A percentile compares a stretch with the other conserved stretches of the same genome.
Conservation (phyloP, 495 filamentous ascomycete genomes). For the Annulohypoxylon maeteangense region DNA sequence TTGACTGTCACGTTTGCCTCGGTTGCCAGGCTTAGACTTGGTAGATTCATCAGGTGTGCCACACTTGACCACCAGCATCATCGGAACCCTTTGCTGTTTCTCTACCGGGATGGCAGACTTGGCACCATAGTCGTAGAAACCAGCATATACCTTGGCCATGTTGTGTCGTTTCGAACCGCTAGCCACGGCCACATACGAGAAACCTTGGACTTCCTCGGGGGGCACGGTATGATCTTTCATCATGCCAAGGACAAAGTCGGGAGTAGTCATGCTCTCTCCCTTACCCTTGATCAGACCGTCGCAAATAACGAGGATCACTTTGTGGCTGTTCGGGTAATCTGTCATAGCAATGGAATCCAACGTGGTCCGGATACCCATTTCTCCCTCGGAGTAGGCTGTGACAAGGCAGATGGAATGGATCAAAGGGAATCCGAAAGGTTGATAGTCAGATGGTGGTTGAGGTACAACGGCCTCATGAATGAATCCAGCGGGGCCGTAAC, state of each 20-base stretch:
- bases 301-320: conserved; percentile 93
- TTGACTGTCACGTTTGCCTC: conserved; percentile 98
- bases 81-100: conserved; percentile 97
- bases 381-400: conserved; percentile 97
- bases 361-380: conserved; percentile 90
- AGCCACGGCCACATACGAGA: conserved; percentile 96
- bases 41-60: conserved; percentile 88
- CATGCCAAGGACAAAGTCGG: conserved; percentile 91
- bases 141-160: conserved; percentile 98
- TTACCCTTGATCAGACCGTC: conserved; percentile 98
- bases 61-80: conserved; percentile 97
- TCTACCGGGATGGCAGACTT: conserved; percentile 80
- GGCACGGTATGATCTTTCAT: conserved; percentile 88
- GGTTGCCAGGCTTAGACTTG: conserved; percentile 90
- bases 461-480: conserved; percentile 96
- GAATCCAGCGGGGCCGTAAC: conserved; percentile 87
- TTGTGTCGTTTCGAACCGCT: conserved; percentile 97
- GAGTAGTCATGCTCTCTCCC: conserved; percentile 87
- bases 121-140: conserved; percentile 96
- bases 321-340: conserved; percentile 99
- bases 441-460: conserved; percentile 96
- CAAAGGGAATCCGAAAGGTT: conserved; percentile 94
- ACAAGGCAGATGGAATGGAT: conserved; percentile 94
- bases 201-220: conserved; percentile 82
- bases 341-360: conserved; percentile 97